Evolutionary conservation across 2,329 filamentous ascomycete species (phyloP).

Genomic region (Mariannaea elegans): DNA sequence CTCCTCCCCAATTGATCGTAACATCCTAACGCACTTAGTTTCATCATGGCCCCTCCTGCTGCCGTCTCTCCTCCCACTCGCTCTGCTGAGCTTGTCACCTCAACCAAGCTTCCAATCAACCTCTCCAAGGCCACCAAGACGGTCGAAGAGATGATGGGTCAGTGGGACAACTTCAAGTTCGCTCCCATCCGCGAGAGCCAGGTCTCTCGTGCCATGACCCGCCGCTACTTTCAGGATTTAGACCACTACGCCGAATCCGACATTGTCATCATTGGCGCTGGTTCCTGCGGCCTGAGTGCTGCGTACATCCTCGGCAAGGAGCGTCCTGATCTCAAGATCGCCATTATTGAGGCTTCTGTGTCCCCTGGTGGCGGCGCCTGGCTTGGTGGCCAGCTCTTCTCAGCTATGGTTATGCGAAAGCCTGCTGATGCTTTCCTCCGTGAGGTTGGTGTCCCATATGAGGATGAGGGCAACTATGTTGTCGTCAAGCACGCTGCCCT

Average conservation of each 20-base stretch:
- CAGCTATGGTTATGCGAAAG: slow-evolving; percentile 94
- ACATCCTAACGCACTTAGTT: slow-evolving; percentile 43
- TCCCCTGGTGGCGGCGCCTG: slow-evolving; percentile 89
- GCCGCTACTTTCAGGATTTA: slow-evolving; percentile 90
- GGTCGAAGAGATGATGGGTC: slow-evolving; percentile 64
- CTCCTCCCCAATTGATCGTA: slow-evolving; percentile 55
- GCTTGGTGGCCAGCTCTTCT: slow-evolving; percentile 94
- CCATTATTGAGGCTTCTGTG: slow-evolving; percentile 88
- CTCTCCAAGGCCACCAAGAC: slow-evolving; percentile 38
- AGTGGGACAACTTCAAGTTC: slow-evolving; percentile 86
- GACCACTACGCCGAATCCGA: slow-evolving; percentile 91
- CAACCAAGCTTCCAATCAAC: slow-evolving; percentile 49
- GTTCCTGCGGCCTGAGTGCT: slow-evolving; percentile 85
- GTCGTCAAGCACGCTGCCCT: slow-evolving; percentile 94
- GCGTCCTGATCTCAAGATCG: slow-evolving; percentile 90
- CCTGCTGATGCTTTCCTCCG: slow-evolving; percentile 85
- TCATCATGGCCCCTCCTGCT: slow-evolving; percentile 76
- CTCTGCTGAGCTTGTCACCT: slow-evolving; percentile 53
- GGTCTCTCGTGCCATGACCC: slow-evolving; percentile 92
- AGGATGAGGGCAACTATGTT: slow-evolving; percentile 88
- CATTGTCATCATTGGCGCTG: slow-evolving; percentile 92
- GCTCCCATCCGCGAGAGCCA: slow-evolving; percentile 89
- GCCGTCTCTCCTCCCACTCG: slow-evolving; percentile 68
- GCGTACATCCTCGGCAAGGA: slow-evolving; percentile 86
- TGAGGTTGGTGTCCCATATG: slow-evolving; percentile 84